Conservation (phyloP, 768 basidiomycete genomes). For the Trametes villosa region DNA sequence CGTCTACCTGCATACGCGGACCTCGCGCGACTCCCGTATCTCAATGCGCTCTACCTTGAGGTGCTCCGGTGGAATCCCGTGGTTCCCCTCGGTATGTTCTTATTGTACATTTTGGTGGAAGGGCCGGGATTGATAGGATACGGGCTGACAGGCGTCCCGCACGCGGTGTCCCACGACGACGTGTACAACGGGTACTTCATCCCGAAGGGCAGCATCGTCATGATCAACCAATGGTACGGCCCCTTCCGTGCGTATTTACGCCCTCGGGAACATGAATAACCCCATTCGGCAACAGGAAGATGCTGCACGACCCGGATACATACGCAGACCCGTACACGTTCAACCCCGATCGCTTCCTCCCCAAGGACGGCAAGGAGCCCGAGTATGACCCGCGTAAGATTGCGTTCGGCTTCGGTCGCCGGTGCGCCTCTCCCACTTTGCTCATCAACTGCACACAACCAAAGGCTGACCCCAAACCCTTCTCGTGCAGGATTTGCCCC, state of each 20-base stretch:
- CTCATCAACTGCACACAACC: too few species aligned
- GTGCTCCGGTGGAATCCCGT: slow-evolving; percentile 39
- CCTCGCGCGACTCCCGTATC: slow-evolving; percentile 18
- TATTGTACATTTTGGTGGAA: neutral
- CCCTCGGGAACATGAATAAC: neutral
- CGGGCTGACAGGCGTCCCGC: slow-evolving; percentile 33
- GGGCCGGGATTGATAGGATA: neutral
- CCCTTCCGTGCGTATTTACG: neutral
- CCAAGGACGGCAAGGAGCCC: neutral
- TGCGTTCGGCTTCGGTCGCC: slow-evolving; percentile 42
- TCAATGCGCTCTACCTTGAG: slow-evolving; percentile 34
- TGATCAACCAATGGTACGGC: slow-evolving; percentile 16
- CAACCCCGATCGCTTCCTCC: slow-evolving; percentile 7
- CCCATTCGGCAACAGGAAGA: slow-evolving; percentile 28
- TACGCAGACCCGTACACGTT: slow-evolving; percentile 9
- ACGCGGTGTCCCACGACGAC: slow-evolving; percentile 32
- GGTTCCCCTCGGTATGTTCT: slow-evolving; percentile 33
- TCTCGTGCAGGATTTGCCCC: slow-evolving; percentile 24
- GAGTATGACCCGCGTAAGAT: slow-evolving; percentile 33
- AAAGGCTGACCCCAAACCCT: neutral
- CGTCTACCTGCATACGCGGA: slow-evolving; percentile 49
- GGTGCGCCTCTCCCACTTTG: slow-evolving; percentile 1
- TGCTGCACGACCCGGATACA: slow-evolving; percentile 28
- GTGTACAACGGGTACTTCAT: slow-evolving; percentile 35
- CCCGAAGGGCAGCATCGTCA: slow-evolving; percentile 31